Evolutionary conservation across 495 filamentous ascomycete genomes (phyloP).

Genomic region (Penicillium chermesinum): DNA sequence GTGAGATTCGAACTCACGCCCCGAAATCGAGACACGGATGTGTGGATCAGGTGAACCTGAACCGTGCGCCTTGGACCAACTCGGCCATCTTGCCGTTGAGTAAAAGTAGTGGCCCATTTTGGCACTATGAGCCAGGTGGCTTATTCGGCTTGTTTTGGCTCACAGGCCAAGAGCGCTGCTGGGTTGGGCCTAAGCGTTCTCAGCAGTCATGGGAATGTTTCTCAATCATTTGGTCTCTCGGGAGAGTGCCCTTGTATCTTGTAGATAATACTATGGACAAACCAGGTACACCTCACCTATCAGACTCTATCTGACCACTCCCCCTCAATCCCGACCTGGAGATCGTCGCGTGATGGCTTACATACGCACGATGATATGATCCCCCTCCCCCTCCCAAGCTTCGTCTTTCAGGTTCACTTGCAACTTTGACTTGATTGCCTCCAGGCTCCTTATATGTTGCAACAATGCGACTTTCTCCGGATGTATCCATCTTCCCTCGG

Average conservation of each 20-base stretch:
- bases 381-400: conserved; percentile 2
- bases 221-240: too few relatives aligned
- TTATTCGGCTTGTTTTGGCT: background rate
- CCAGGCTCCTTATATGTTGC: conserved; percentile 10
- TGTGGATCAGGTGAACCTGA: conserved; percentile 28
- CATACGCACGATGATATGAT: conserved; percentile 17
- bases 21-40: conserved; percentile 16
- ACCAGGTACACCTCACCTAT: too few relatives aligned
- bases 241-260: too few relatives aligned
- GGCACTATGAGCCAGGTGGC: background rate
- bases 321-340: too few relatives aligned
- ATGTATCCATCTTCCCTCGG: conserved; percentile 25
- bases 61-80: conserved; percentile 37
- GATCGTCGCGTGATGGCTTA: conserved; percentile 20
- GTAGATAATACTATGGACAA: too few relatives aligned
- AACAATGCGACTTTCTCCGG: conserved; percentile 40
- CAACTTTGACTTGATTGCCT: conserved; percentile 1
- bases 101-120: background rate
- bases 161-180: too few relatives aligned
- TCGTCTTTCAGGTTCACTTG: background rate
- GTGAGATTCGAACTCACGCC: conserved; percentile 46
- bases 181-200: too few relatives aligned
- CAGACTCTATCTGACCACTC: too few relatives aligned
- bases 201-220: too few relatives aligned
- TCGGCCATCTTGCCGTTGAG: conserved; percentile 31